Evolutionary conservation across 2,329 filamentous ascomycete genomes (phyloP).

Genomic region (Phoma herbarum): DNA sequence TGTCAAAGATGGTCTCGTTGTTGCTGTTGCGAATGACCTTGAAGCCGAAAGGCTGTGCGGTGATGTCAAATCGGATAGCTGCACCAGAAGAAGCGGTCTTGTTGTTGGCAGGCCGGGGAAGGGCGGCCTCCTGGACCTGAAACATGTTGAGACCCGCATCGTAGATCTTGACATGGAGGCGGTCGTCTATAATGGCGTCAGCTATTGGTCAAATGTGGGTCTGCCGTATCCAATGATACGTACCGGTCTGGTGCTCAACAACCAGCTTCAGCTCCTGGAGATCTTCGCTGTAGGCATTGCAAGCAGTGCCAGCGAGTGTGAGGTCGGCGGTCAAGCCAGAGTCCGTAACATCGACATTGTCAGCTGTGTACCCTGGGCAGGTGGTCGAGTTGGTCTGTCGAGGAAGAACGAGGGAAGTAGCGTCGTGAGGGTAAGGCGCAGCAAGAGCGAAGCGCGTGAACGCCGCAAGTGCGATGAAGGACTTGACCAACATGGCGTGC

Average conservation of each 20-base stretch:
- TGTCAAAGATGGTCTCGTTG: constrained; percentile 72
- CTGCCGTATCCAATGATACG: constrained; percentile 17
- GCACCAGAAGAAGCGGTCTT: constrained; percentile 46
- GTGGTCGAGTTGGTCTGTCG: constrained; percentile 52
- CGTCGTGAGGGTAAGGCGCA: constrained; percentile 25
- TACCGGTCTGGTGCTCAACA: constrained; percentile 70
- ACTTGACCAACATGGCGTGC: constrained; percentile 30
- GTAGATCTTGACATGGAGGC: constrained; percentile 78
- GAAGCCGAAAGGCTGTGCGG: constrained; percentile 72
- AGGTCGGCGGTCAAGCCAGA: constrained; percentile 74
- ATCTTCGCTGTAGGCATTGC: constrained; percentile 68
- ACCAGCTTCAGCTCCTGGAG: constrained; percentile 64
- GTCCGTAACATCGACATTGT: constrained; percentile 63
- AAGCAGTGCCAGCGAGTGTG: constrained; percentile 71
- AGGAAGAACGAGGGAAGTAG: constrained; percentile 12
- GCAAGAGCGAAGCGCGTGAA: constrained; percentile 28
- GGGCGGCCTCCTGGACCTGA: constrained; percentile 74
- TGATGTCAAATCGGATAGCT: constrained; percentile 64
- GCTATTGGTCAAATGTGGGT: neutral
- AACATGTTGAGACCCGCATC: constrained; percentile 75
- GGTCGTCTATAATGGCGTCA: constrained; percentile 59
- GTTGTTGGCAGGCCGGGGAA: constrained; percentile 65
- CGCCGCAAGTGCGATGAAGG: constrained; percentile 30
- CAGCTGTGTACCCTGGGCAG: constrained; percentile 75
- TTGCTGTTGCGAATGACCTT: constrained; percentile 66